These are phyloP conservation scores for Acacia confusa DNA, from an alignment of 306 rosid species.

Conservation along the genomic window DNA sequence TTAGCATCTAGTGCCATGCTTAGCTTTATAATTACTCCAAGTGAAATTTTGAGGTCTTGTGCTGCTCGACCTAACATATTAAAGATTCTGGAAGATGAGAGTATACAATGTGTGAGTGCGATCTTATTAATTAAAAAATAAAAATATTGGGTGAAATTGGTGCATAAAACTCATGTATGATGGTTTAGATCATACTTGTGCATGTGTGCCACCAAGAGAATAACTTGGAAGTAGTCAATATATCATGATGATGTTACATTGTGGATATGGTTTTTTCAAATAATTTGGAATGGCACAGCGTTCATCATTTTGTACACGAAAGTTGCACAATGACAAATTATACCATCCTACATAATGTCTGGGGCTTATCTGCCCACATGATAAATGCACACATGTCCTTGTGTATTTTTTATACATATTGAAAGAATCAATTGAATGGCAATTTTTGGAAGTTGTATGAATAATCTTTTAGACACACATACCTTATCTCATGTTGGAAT, in stretches of 20 bases:
- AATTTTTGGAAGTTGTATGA: not conserved
- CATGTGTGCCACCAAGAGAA: not conserved
- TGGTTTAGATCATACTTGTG: not conserved
- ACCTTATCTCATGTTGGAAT: not conserved
- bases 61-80: not conserved
- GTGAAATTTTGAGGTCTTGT: constrained; percentile 10
- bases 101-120: not conserved
- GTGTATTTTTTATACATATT: not conserved
- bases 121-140: not conserved
- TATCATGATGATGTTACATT: not conserved
- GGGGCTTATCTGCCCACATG: not conserved
- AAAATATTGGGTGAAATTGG: not conserved
- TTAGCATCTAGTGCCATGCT: not conserved
- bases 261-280: not conserved
- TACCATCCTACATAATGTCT: not conserved
- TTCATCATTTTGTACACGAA: not conserved
- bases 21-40: not conserved
- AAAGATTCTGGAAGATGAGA: constrained; percentile 1
- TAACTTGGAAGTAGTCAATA: not conserved
- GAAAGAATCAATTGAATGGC: not conserved
- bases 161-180: not conserved
- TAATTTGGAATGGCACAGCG: not conserved
- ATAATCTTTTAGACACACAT: not conserved
- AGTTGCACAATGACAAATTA: not conserved
- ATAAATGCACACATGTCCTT: not conserved